Conservation (phyloP, 495 filamentous ascomycete genomes). For the Xylaria flabelliformis region DNA sequence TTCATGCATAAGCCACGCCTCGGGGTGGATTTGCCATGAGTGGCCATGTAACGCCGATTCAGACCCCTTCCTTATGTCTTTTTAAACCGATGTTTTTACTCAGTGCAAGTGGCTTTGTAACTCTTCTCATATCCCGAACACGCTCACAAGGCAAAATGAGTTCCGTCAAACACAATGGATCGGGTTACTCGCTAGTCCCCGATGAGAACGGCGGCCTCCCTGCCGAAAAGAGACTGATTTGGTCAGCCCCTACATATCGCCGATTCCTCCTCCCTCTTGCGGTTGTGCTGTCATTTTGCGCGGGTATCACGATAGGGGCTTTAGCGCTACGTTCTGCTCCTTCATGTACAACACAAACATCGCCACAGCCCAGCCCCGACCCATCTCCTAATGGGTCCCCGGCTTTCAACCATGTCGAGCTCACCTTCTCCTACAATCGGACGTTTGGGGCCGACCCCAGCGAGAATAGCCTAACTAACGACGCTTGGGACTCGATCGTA, state of each 20-base stretch:
- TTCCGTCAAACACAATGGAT: not conserved
- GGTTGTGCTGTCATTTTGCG: not conserved
- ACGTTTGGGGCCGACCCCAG: constrained; percentile 6
- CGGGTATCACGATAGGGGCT: not conserved
- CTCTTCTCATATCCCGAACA: not conserved
- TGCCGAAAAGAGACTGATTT: not conserved
- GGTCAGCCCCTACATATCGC: not conserved
- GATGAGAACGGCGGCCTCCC: not conserved
- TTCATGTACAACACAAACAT: not conserved
- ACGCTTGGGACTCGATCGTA: constrained; percentile 7
- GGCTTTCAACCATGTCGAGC: not conserved
- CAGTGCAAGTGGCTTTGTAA: not conserved
- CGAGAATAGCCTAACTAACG: not conserved
- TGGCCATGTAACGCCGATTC: not conserved
- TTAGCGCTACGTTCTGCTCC: not conserved
- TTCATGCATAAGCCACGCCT: not conserved
- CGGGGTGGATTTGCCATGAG: not conserved
- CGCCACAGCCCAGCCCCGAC: not conserved
- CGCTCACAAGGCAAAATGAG: not conserved
- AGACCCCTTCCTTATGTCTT: not conserved
- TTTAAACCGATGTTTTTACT: not conserved
- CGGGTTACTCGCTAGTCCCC: constrained; percentile 12
- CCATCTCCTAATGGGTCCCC: not conserved
- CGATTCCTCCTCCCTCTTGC: not conserved
- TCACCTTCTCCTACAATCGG: constrained; percentile 3